Evolutionary conservation across 2,329 filamentous ascomycete genomes (phyloP), one percentile per base, ranked within the genome.

Genomic region (Torrubiellomyces zombiae): DNA sequence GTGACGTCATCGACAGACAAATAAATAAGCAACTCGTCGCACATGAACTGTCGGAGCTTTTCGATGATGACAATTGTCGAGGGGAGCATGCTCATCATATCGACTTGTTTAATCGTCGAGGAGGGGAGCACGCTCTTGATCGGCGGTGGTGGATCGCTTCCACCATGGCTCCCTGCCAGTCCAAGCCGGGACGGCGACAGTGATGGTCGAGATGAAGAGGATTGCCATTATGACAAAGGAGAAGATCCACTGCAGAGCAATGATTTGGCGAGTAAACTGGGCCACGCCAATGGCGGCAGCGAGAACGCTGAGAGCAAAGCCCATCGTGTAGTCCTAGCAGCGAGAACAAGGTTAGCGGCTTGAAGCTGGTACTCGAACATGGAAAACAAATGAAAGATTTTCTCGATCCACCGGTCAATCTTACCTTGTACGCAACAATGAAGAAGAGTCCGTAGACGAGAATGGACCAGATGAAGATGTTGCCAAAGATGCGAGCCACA

Each of bases 211-310:
- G 12, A 83, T 47, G 45, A 89, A 76, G 26, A 91, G 65, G 14
- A 79, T 45, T 1, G 61, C 67, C 62, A 86, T 83, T 46, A 92
- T 82, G 33, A 71, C 60, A 43, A 91, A 89, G 17, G 82, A 78
- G 47, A 92, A 92, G 51, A 91, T 86, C 82, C 82, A 92, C 55
- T 93, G 83, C 35, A 92, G 60, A 6, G 80, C 78, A 36, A 91
- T 60, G 30, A 75, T 50, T 45, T 82, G 71, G 40, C 65, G 62
- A 25, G 72, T 56, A 53, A 91, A 73, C 48, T 93, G 83, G 9
- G 70, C 66, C 10, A 89, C 69, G 9, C 79, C 81, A 20, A 91
- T 69, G 11, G 81, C 69, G 5, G 81, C 72, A 2, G 70, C 56
- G 23, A 91, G 56, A 21, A 83, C 62, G 37, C 72, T 77, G 38